Evolutionary conservation across 306 rosid species (phyloP).

Genomic region (Cucurbita ficifolia): DNA sequence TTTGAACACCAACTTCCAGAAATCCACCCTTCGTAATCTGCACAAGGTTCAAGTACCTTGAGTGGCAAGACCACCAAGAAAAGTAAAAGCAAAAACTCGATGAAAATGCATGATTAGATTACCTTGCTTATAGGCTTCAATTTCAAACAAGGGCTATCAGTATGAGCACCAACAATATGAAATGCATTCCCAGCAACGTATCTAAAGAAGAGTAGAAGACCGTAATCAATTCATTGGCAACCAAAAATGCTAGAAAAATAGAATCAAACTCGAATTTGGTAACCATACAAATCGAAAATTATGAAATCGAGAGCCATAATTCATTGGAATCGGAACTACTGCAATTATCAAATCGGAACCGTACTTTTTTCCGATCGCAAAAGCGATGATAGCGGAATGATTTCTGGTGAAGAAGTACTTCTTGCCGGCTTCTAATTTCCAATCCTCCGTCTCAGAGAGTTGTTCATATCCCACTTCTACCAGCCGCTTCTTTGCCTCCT

Average conservation of each 20-base stretch:
- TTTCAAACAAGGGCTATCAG: slow-evolving; percentile 78
- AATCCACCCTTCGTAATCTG: slow-evolving; percentile 58
- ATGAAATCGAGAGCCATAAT: too few species aligned
- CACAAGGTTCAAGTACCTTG: slow-evolving; percentile 6
- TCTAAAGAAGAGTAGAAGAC: slow-evolving; percentile 17
- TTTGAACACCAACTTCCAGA: slow-evolving; percentile 85
- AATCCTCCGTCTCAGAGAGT: slow-evolving; percentile 49
- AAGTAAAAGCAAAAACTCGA: neutral
- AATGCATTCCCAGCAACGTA: slow-evolving; percentile 73
- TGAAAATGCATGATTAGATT: slow-evolving; percentile 5
- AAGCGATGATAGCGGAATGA: slow-evolving; percentile 64
- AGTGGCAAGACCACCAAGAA: neutral
- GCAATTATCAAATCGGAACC: neutral
- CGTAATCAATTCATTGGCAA: neutral
- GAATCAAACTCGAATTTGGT: neutral
- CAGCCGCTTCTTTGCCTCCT: slow-evolving; percentile 53
- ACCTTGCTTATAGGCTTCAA: slow-evolving; percentile 72
- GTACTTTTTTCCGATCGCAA: slow-evolving; percentile 64
- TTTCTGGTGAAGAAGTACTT: slow-evolving; percentile 72
- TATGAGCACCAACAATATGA: slow-evolving; percentile 60
- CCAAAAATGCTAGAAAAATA: neutral
- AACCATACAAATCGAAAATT: neutral
- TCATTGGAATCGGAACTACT: neutral
- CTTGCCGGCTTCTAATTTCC: slow-evolving; percentile 57
- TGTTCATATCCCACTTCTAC: slow-evolving; percentile 36